phyloP scores from a whole-genome alignment of 495 filamentous ascomycete genomes.

The Penicillium paradoxum region DNA sequence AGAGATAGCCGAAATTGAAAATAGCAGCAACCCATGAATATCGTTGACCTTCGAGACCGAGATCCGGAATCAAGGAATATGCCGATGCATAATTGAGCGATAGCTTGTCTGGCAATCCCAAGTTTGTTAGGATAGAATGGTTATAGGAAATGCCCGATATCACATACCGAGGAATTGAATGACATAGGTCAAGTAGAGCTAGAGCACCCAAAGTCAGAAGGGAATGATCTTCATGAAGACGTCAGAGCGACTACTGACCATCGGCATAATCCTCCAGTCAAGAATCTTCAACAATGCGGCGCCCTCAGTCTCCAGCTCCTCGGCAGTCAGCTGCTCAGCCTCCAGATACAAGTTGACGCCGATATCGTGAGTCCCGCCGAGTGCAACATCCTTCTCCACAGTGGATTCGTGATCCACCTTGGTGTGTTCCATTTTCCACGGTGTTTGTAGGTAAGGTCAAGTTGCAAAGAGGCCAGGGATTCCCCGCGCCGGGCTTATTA shows the following conservation, averaged over 20 bases:
- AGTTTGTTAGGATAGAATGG: not conserved
- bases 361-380: conserved; percentile 26
- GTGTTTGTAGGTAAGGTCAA: not conserved
- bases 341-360: conserved; percentile 31
- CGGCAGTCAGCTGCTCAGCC: conserved; percentile 26
- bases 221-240: not conserved
- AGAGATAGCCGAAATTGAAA: conserved; percentile 50
- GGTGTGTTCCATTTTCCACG: conserved; percentile 9
- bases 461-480: not conserved
- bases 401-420: conserved; percentile 13
- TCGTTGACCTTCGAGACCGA: conserved; percentile 48
- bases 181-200: conserved; percentile 37
- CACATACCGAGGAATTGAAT: conserved; percentile 32
- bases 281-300: conserved; percentile 28
- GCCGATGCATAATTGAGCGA: conserved; percentile 41
- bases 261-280: conserved; percentile 33
- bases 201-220: not conserved
- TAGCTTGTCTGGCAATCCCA: conserved; percentile 21
- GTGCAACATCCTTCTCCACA: conserved; percentile 23
- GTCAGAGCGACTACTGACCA: conserved; percentile 15
- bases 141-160: not conserved
- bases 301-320: conserved; percentile 31
- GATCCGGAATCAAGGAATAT: conserved; percentile 34
- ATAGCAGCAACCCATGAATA: conserved; percentile 51
- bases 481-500: not conserved